Base-by-base conservation (phyloP, 2,329 filamentous ascomycete species). In the Lachnellula cervina region DNA sequence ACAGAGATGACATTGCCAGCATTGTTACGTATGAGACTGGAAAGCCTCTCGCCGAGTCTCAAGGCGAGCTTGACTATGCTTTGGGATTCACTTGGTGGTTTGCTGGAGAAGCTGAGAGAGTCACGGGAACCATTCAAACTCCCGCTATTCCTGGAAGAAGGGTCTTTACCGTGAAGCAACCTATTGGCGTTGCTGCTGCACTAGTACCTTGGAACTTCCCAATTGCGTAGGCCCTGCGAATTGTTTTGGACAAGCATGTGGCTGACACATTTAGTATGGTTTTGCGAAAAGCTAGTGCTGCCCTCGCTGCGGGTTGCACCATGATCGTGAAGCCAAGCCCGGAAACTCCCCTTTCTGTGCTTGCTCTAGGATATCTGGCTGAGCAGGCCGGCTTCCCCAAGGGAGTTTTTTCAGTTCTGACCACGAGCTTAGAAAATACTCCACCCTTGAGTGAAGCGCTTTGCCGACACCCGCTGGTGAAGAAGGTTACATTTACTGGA, bases 131-230 rank as follows among this genome's bases (percentile, higher is more conserved):
- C 0, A 77, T 86, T 4, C 79, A 82, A 46, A 75, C 77, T 0
- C 78, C 84, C 0, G 75, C 86, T 0, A 72, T 81, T 0, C 82
- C 87, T 0, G 82, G 83, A 34, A 76, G 88, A 5, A 77, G 87
- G 13, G 77, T 85, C 2, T 81, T 92, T 58, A 87, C 85, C 0
- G 80, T 91, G 63, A 92, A 92, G 74, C 86, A 89, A 70, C 86
- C 86, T 0, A 78, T 89, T 56, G 87, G 87, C 54, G 84, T 88
- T 11, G 77, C 81, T 0, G 86, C 80, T 0, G 86, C 86, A 0
- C 72, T 90, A 16, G 85, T 89, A 1, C 86, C 87, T 4, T 89
- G 86, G 86, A 88, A 89, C 64, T 88, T 88, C 61, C 84, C 84
- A 0, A 76, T 87, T 50, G 84, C 83, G 34, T 76, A 45, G 67